Percentiles rank a stretch among this genome's conserved stretches.
phyloP scores from a whole-genome alignment of 2,329 filamentous ascomycete species.

The Scedosporium minutisporum region DNA sequence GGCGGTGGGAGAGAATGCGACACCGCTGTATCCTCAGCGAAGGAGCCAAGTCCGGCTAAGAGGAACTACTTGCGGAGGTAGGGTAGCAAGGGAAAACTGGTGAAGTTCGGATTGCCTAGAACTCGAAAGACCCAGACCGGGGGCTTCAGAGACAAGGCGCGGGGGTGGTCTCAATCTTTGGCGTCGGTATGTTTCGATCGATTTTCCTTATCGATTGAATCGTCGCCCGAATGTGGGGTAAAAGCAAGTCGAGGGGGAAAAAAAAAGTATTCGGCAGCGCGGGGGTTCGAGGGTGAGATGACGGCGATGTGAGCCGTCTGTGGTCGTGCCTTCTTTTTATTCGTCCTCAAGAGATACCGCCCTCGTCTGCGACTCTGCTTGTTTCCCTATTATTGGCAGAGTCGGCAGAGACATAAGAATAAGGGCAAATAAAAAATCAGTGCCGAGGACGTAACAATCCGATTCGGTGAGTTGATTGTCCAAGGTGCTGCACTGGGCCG shows the following conservation, averaged over 20 bases:
- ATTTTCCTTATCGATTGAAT: neutral
- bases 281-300: neutral
- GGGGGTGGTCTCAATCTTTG: neutral
- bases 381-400: neutral
- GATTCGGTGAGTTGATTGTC: neutral
- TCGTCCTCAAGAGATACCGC: neutral
- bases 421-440: neutral
- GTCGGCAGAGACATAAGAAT: neutral
- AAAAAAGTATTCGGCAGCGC: conserved; percentile 6
- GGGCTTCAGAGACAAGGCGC: neutral
- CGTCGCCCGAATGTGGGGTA: conserved; percentile 4
- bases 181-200: neutral
- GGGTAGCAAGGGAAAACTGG: neutral
- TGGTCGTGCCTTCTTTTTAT: neutral
- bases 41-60: neutral
- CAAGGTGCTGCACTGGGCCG: neutral
- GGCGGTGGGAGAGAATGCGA: neutral
- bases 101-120: neutral
- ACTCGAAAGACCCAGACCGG: neutral
- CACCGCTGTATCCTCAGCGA: neutral
- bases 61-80: neutral
- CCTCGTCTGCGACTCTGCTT: too few species aligned
- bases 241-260: conserved; percentile 7
- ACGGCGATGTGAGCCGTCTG: neutral
- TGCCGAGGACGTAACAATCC: neutral